Evolutionary conservation across 805 yeast genomes (phyloP).

Genomic region (Zygoascus ofunaensis): DNA sequence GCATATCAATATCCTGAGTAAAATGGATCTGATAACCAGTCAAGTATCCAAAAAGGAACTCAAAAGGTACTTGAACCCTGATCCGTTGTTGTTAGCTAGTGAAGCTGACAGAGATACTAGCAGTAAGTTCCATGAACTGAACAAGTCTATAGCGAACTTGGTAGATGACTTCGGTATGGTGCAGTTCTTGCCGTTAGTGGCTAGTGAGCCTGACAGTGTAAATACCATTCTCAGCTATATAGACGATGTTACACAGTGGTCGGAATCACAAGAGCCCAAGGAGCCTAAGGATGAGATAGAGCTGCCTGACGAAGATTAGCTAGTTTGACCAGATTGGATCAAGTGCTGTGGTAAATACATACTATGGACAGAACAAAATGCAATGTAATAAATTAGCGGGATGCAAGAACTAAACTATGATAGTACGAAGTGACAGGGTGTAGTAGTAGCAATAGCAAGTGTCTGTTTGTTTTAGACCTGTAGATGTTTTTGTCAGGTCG

Average conservation of each 20-base stretch:
- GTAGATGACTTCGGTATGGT: slow-evolving; percentile 99
- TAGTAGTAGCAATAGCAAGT: too few species aligned
- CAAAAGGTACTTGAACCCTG: slow-evolving; percentile 83
- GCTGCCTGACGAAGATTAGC: slow-evolving; percentile 42
- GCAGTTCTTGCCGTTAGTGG: slow-evolving; percentile 84
- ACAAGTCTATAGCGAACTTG: slow-evolving; percentile 73
- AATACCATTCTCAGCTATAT: slow-evolving; percentile 80
- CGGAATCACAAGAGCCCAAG: slow-evolving; percentile 91
- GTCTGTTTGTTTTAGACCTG: too few species aligned
- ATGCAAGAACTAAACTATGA: too few species aligned
- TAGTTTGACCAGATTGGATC: too few species aligned
- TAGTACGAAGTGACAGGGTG: too few species aligned
- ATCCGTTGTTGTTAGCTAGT: slow-evolving; percentile 63
- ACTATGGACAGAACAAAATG: slow-evolving; percentile 29
- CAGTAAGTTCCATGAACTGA: slow-evolving; percentile 61
- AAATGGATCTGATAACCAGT: slow-evolving; percentile 76
- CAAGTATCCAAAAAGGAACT: slow-evolving; percentile 66
- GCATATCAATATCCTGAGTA: slow-evolving; percentile 82
- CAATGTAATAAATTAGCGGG: too few species aligned
- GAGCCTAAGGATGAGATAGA: slow-evolving; percentile 73
- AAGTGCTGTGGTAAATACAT: neutral
- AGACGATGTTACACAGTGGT: slow-evolving; percentile 97
- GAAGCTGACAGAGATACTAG: slow-evolving; percentile 43
- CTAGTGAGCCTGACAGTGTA: slow-evolving; percentile 65
- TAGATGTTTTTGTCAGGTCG: too few species aligned